Conservation (phyloP, 345 rosid genomes). For the Heritiera fomes region DNA sequence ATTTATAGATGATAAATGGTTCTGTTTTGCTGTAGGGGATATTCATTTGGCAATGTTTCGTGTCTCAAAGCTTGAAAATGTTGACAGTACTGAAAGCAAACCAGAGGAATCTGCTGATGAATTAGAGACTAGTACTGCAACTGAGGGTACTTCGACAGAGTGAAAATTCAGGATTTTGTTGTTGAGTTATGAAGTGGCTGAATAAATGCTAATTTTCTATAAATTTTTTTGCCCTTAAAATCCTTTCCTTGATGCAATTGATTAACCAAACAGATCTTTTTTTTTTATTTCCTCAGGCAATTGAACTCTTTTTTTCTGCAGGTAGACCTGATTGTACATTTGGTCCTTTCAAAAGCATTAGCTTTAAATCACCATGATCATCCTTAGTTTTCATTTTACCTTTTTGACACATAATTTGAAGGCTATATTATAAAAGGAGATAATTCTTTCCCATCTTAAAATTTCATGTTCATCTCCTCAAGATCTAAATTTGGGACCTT, state of each 20-base stretch:
- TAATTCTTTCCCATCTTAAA: too few relatives aligned
- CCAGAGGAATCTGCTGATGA: conserved; percentile 36
- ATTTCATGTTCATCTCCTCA: too few relatives aligned
- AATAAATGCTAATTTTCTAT: too few relatives aligned
- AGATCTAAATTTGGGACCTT: too few relatives aligned
- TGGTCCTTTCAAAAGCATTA: too few relatives aligned
- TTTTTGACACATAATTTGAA: too few relatives aligned
- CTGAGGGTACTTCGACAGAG: conserved; percentile 22
- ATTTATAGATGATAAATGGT: not conserved
- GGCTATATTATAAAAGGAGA: too few relatives aligned
- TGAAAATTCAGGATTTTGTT: conserved; percentile 17
- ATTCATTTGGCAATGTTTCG: conserved; percentile 72
- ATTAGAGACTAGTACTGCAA: conserved; percentile 26
- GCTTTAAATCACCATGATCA: too few relatives aligned
- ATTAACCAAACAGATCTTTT: not conserved
- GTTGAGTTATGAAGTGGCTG: not conserved
- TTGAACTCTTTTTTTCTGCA: not conserved
- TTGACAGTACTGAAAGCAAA: conserved; percentile 29
- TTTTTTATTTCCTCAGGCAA: not conserved
- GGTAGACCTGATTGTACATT: too few relatives aligned
- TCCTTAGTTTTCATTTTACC: too few relatives aligned
- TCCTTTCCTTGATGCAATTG: not conserved
- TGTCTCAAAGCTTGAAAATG: conserved; percentile 56
- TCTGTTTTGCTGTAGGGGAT: conserved; percentile 50
- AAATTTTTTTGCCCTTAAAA: not conserved